Conservation (phyloP, 768 basidiomycete species). For the Mycena galericulata region DNA sequence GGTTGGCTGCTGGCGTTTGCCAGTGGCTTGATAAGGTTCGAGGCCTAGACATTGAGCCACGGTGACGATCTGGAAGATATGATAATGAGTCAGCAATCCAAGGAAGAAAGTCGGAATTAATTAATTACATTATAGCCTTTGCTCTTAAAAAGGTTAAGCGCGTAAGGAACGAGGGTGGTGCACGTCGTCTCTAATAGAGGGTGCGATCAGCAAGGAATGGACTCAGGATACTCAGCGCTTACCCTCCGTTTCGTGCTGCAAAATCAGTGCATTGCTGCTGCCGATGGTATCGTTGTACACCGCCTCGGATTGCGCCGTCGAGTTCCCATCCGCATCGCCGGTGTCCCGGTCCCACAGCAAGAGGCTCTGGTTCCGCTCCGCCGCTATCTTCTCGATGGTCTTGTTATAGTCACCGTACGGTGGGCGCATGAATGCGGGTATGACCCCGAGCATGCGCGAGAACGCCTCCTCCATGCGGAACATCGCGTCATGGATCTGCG, state of each 20-base stretch:
- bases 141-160: slow-evolving; percentile 14
- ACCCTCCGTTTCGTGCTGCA: slow-evolving; percentile 50
- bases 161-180: slow-evolving; percentile 15
- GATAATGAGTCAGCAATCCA: slow-evolving; percentile 2
- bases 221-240: slow-evolving; percentile 18
- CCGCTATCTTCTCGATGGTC: slow-evolving; percentile 50
- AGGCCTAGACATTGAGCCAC: slow-evolving; percentile 54
- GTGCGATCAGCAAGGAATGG: neutral
- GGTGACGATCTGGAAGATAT: slow-evolving; percentile 46
- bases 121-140: slow-evolving; percentile 44
- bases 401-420: slow-evolving; percentile 55
- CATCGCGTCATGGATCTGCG: slow-evolving; percentile 51
- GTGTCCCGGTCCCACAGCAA: slow-evolving; percentile 55
- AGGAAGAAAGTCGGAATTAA: slow-evolving; percentile 3
- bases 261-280: slow-evolving; percentile 44
- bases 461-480: slow-evolving; percentile 46
- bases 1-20: slow-evolving; percentile 27
- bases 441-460: slow-evolving; percentile 46
- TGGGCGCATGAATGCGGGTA: slow-evolving; percentile 56
- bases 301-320: too few relatives aligned
- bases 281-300: slow-evolving; percentile 16
- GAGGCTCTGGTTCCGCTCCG: slow-evolving; percentile 43
- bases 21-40: slow-evolving; percentile 46
- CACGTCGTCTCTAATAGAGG: neutral
- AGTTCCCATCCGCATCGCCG: slow-evolving; percentile 45